Evolutionary conservation across 306 rosid genomes (phyloP).

Genomic region (Fragaria nilgerrensis): DNA sequence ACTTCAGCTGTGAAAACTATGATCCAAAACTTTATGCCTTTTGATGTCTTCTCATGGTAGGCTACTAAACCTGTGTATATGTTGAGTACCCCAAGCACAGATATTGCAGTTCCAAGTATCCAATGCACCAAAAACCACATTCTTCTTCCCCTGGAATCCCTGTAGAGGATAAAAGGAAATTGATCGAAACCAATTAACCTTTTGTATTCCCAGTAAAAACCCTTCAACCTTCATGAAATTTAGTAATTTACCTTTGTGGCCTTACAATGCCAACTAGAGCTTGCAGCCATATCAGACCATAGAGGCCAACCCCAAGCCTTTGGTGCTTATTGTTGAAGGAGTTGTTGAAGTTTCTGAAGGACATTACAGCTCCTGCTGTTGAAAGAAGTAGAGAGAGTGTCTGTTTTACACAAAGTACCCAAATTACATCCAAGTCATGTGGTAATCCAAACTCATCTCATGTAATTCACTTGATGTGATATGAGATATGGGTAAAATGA

Average conservation of each 20-base stretch:
- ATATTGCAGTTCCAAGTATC: slow-evolving; percentile 63
- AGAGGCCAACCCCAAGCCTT: slow-evolving; percentile 76
- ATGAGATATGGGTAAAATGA: slow-evolving; percentile 8
- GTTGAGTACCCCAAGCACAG: slow-evolving; percentile 63
- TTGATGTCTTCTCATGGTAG: slow-evolving; percentile 71
- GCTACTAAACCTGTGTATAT: slow-evolving; percentile 73
- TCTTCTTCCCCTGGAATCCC: slow-evolving; percentile 72
- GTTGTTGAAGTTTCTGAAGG: slow-evolving; percentile 80
- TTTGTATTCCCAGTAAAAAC: background rate
- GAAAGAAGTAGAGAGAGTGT: slow-evolving; percentile 57
- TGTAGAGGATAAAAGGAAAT: slow-evolving; percentile 25
- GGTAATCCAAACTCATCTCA: background rate
- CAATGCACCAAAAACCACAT: slow-evolving; percentile 74
- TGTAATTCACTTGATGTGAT: slow-evolving; percentile 1
- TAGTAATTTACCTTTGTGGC: slow-evolving; percentile 55
- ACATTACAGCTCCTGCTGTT: slow-evolving; percentile 84
- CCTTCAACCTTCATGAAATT: background rate
- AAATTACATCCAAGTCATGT: background rate
- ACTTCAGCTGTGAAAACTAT: slow-evolving; percentile 64
- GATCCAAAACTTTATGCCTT: slow-evolving; percentile 53
- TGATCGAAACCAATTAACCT: background rate
- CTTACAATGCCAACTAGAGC: slow-evolving; percentile 58
- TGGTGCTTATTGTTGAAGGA: slow-evolving; percentile 83
- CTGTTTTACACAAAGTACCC: slow-evolving; percentile 40
- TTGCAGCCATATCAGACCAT: slow-evolving; percentile 79